A percentile compares a stretch with the other conserved stretches of the same genome.
phyloP scores from a whole-genome alignment of 2,329 filamentous ascomycete genomes.

The Calonectria fujianensis region DNA sequence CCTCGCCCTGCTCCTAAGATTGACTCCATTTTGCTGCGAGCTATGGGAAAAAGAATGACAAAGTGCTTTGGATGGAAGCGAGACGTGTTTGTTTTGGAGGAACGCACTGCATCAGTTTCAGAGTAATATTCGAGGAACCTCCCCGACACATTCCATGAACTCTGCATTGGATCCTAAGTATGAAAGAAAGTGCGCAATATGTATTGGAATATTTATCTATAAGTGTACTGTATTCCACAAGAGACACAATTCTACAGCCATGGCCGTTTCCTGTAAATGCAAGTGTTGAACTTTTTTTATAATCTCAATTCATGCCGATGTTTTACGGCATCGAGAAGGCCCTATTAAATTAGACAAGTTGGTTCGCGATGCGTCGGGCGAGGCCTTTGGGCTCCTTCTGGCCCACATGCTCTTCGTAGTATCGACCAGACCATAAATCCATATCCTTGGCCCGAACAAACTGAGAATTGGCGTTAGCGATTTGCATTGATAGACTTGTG shows the following conservation, averaged over 20 bases:
- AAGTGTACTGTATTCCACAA: constrained; percentile 17
- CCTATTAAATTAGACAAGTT: background rate
- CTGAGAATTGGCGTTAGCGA: background rate
- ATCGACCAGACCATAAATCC: constrained; percentile 64
- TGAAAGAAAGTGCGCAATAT: background rate
- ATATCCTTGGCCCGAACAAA: constrained; percentile 67
- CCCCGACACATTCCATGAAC: too few species aligned
- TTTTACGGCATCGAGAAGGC: background rate
- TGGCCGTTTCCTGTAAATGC: background rate
- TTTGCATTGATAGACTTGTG: background rate
- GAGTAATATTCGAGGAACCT: too few species aligned
- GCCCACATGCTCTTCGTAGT: constrained; percentile 36
- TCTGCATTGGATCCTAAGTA: too few species aligned
- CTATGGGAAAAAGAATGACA: too few species aligned
- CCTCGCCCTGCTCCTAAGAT: too few species aligned
- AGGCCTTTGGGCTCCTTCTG: constrained; percentile 9
- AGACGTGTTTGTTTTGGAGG: too few species aligned
- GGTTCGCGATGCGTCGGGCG: constrained; percentile 3
- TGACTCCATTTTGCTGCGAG: too few species aligned
- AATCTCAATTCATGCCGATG: background rate
- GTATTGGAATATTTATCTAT: background rate
- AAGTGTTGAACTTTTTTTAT: background rate
- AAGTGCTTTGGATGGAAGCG: too few species aligned
- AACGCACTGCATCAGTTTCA: too few species aligned
- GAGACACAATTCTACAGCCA: background rate